A percentile compares a stretch with the other conserved stretches of the same genome.
Evolutionary conservation across 768 basidiomycete genomes (phyloP).

Genomic region (Calocera cornea): DNA sequence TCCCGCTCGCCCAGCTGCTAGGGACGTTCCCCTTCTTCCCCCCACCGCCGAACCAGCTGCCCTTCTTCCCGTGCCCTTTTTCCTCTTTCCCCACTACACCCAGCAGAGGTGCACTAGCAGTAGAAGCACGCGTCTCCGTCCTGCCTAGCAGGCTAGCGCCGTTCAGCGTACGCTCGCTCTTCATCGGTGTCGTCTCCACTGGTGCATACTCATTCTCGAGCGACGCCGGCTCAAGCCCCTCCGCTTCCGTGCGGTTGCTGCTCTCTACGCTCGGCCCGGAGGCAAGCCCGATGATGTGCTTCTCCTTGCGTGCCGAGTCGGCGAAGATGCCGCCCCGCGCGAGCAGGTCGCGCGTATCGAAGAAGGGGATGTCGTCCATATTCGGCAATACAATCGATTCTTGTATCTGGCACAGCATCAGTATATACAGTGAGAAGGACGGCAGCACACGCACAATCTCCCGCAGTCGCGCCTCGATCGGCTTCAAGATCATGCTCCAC

Average conservation of each 20-base stretch:
- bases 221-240: neutral
- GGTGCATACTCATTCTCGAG: neutral
- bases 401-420: constrained; percentile 49
- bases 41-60: neutral
- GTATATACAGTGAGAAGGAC: constrained; percentile 6
- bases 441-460: constrained; percentile 50
- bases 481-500: constrained; percentile 80
- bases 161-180: neutral
- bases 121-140: neutral
- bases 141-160: neutral
- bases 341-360: constrained; percentile 51
- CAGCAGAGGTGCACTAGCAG: neutral
- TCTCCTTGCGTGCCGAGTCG: constrained; percentile 39
- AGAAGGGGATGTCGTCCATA: constrained; percentile 97
- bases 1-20: constrained; percentile 2
- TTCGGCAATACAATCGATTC: constrained; percentile 93
- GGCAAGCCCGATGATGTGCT: constrained; percentile 8
- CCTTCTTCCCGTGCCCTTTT: neutral
- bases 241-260: constrained; percentile 1
- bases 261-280: constrained; percentile 4
- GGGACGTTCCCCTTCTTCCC: neutral
- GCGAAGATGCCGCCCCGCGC: constrained; percentile 84
- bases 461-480: constrained; percentile 76
- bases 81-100: neutral
- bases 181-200: neutral